Evolutionary conservation across 148 eudicot species (phyloP), one percentile per base, ranked within the genome.

Genomic region (Camellia japonica): DNA sequence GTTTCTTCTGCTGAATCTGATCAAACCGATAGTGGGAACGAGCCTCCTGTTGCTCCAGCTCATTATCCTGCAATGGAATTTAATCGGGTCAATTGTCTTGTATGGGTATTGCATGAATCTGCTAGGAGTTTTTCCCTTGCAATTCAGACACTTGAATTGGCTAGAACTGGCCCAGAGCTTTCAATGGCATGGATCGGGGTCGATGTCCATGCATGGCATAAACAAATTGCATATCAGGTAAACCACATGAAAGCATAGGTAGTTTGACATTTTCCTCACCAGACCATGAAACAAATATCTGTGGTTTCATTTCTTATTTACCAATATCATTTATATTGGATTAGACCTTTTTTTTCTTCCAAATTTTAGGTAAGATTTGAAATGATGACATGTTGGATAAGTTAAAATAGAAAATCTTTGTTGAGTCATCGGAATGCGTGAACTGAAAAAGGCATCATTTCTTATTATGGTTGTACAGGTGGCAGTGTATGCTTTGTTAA

Each of bases 171-270:
- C 3, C 84, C 90, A 19, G 84, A 85, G 64, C 82, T 86, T 70
- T 75, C 88, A 44, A 84, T 80, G 87, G 90, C 90, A 46, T 88
- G 90, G 90, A 70, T 30, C 23, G 90, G 90, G 69, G 87, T 88
- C 20, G 90, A 88, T 83, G 85, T 84, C 54, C 82, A 84, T 61
- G 85, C 86, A 18, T 88, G 90, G 90, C 88, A 84, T 43, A 88
- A 82, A 72, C 80, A 20, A 47, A 60, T 84, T 15, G 80, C 90
- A 30, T 86, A 88, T 82, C 87, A 86, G 90, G 90, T 88, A 80
- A 14, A 43, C 47, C 6, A 38, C 68, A 64, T 7, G 6, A 63
- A 49, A 47, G 30, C 19, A 16, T 20, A 38, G 41, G 38, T 65
- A 51, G 13, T 3, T 44, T 38, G 43, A 14, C 44, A 74, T 1